Evolutionary conservation across 768 basidiomycete species (phyloP), one percentile per base, ranked within the genome.

Genomic region (Lentinula edodes): DNA sequence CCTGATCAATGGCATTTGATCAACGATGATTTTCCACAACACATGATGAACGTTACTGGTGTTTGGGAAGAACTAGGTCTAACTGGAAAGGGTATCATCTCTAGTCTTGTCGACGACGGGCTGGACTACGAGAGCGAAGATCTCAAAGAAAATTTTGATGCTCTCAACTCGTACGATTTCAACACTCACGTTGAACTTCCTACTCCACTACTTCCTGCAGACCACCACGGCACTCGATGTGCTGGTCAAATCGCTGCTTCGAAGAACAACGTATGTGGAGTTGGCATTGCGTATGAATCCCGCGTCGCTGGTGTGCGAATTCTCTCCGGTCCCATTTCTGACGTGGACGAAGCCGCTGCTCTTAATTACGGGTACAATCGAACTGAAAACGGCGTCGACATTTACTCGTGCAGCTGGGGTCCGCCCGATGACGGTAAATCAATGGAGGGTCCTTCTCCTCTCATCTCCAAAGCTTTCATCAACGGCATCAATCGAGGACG

Each of bases 321-420:
- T 64, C 85, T 99, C 48, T 96, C 94, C 1, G 95, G 92, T 1
- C 87, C 92, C 20, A 97, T 99, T 65, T 88, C 94, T 1, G 97
- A 99, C 72, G 85, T 89, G 28, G 97, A 99, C 72, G 97, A 99
- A 74, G 95, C 97, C 0, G 86, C 93, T 3, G 87, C 95, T 7
- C 84, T 99, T 61, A 99, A 99, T 74, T 97, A 89, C 72, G 93
- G 89, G 10, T 98, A 86, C 73, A 48, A 48, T 48, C 18, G 46
- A 23, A 48, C 46, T 9, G 46, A 48, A 48, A 89, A 97, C 65
- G 87, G 92, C 66, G 93, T 90, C 55, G 91, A 90, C 28, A 93
- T 94, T 67, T 98, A 92, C 74, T 94, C 91, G 64, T 99, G 97
- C 73, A 94, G 91, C 60, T 99, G 97, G 97, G 97, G 97, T 5